Conservation (phyloP, 495 filamentous ascomycete genomes). For the Penicillium bialowiezense region DNA sequence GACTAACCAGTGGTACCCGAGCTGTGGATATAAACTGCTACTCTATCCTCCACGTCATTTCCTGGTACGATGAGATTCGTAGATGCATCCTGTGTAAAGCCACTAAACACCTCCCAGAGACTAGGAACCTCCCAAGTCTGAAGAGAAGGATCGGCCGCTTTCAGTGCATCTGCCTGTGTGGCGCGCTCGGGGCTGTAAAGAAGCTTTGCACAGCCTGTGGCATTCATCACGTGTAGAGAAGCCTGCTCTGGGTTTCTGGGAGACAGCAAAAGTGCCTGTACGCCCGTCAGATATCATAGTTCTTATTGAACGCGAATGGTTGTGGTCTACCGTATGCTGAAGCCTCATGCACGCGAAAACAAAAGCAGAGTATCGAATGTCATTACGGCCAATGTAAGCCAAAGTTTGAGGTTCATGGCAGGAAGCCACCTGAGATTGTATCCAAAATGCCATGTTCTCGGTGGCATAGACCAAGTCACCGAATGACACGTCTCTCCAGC, state of each 20-base stretch:
- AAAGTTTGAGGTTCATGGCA: conserved; percentile 17
- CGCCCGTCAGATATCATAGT: not conserved
- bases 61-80: conserved; percentile 7
- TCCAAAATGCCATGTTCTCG: conserved; percentile 49
- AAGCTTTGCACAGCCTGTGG: conserved; percentile 28
- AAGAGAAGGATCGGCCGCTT: conserved; percentile 5
- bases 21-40: conserved; percentile 52
- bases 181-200: conserved; percentile 16
- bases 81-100: not conserved
- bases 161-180: conserved; percentile 13
- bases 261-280: conserved; percentile 28
- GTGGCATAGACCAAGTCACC: conserved; percentile 48
- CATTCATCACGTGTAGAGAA: conserved; percentile 30
- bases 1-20: conserved; percentile 51
- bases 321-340: conserved; percentile 9
- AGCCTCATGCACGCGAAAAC: conserved; percentile 26
- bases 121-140: conserved; percentile 15
- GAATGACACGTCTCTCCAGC: conserved; percentile 51
- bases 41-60: conserved; percentile 35
- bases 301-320: not conserved
- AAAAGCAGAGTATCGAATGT: conserved; percentile 25
- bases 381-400: conserved; percentile 32
- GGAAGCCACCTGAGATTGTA: conserved; percentile 34
- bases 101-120: conserved; percentile 21
- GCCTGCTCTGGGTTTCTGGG: conserved; percentile 38